Base-by-base conservation (phyloP, 2,329 filamentous ascomycete species). In the Talaromyces piceae region DNA sequence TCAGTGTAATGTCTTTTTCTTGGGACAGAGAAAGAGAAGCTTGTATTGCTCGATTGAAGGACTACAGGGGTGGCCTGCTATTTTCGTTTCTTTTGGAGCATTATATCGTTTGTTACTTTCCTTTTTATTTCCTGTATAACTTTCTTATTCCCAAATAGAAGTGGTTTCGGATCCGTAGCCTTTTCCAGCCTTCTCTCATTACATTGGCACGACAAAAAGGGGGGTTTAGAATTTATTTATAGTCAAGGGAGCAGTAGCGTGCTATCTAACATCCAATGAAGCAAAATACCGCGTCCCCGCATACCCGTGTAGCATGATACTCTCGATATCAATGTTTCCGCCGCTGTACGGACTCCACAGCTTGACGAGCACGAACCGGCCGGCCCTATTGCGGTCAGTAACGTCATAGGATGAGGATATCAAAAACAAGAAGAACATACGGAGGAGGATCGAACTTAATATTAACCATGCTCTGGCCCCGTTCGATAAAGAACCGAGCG, bases 301-400 rank as follows among this genome's bases (percentile, higher is more conserved):
- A 68, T 84, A 96, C 0, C 91, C 91, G 61, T 87, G 84, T 1
- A 84, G 87, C 52, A 90, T 79, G 22, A 96, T 84, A 43, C 85
- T 88, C 67, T 95, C 87, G 33, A 97, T 89, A 63, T 95, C 90
- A 57, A 96, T 94, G 61, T 94, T 95, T 3, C 80, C 76, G 45
- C 84, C 81, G 23, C 82, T 79, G 53, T 81, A 80, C 2, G 87
- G 86, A 60, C 84, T 90, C 87, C 89, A 96, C 66, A 96, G 81
- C 74, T 96, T 96, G 56, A 97, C 75, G 39, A 96, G 70, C 48
- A 97, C 86, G 65, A 87, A 94, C 51, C 88, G 81, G 4, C 87
- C 88, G 9, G 87, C 88, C 7, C 78, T 81, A 54, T 27, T 6
- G 11, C 20, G 25, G 39, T 43, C 13, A 43, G 39, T 16, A 25